Evolutionary conservation across 2,329 filamentous ascomycete genomes (phyloP), one percentile per base, ranked within the genome.

Genomic region (Simplicillium sp.): DNA sequence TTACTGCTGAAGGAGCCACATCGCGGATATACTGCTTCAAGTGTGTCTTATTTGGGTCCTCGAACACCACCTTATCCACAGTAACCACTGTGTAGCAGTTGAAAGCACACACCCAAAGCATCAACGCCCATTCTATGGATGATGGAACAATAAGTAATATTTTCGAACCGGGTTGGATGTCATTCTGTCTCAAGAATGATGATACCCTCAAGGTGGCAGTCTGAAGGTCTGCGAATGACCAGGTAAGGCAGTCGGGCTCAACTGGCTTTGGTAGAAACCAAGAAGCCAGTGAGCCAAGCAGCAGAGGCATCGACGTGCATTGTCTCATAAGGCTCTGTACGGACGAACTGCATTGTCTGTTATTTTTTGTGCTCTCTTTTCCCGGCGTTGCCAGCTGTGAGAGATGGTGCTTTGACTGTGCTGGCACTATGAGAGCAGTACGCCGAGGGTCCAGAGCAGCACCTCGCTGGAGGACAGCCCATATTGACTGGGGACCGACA

Each of bases 31-130:
- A 18, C 29, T 33, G 25, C 17, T 17, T 16, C 29, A 39, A 18
- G 7, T 13, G 28, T 3, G 13, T 17, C 28, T 31, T 18, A 28
- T 39, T 18, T 36, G 15, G 9, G 11, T 14, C 13, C 3, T 33
- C 37, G n/a, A 39, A 31, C 25, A 39, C 15, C 13, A 11, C n/a
- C 14, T 14, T 31, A 14, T 39, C 37, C 11, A 33, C 14, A 16
- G 37, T 39, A 14, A 32, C 37, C n/a, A 33, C 29, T 8, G 29
- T 39, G 37, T 39, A 29, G 14, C 37, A 39, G 15, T 31, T 14
- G 29, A 39, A 33, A 11, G 29, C 37, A 16, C 37, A 39, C 25
- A 32, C 37, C 37, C 37, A 32, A 11, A 39, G 37, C 37, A 39
- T 6, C 13, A 39, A 4, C 14, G 20, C 37, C 37, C 37, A 39